Conservation (phyloP, 1,139 yeast genomes). For the Sugiyamaella novakii region DNA sequence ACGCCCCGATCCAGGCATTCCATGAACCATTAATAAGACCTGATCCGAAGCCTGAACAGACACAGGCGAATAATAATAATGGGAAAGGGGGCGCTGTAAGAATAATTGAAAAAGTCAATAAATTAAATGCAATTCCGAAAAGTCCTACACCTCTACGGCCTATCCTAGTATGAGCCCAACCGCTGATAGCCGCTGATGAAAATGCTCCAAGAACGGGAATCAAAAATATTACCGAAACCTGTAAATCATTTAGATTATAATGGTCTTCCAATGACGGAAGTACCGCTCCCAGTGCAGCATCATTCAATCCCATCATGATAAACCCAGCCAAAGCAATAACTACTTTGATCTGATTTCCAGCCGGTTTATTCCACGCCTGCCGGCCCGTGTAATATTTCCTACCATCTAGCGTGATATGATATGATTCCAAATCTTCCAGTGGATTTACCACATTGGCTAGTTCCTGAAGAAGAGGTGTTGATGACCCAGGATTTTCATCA, state of each 20-base stretch:
- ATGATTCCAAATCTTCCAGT: slow-evolving; percentile 12
- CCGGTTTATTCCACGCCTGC: slow-evolving; percentile 30
- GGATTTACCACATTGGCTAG: slow-evolving; percentile 19
- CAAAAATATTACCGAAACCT: slow-evolving; percentile 30
- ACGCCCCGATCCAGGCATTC: slow-evolving; percentile 56
- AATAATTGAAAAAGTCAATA: slow-evolving; percentile 46
- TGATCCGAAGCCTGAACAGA: slow-evolving; percentile 60
- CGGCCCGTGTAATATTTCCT: slow-evolving; percentile 18
- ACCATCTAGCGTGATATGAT: slow-evolving; percentile 12
- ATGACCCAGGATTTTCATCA: slow-evolving; percentile 11
- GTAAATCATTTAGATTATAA: slow-evolving; percentile 28
- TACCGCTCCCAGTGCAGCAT: slow-evolving; percentile 54
- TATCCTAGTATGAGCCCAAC: slow-evolving; percentile 44
- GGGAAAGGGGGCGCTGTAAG: slow-evolving; percentile 44
- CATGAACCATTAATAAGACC: slow-evolving; percentile 58
- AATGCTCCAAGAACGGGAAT: slow-evolving; percentile 41
- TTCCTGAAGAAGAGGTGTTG: slow-evolving; percentile 22
- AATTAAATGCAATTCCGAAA: slow-evolving; percentile 43
- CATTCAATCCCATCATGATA: slow-evolving; percentile 44
- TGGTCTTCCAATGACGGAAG: slow-evolving; percentile 49
- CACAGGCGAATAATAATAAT: slow-evolving; percentile 52
- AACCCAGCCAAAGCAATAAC: slow-evolving; percentile 34
- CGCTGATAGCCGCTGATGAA: slow-evolving; percentile 40
- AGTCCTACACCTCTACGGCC: slow-evolving; percentile 48
- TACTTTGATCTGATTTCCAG: slow-evolving; percentile 27